These are phyloP conservation scores for Didymella pomorum DNA, from an alignment of 2,329 filamentous ascomycete species.

Conservation along the genomic window DNA sequence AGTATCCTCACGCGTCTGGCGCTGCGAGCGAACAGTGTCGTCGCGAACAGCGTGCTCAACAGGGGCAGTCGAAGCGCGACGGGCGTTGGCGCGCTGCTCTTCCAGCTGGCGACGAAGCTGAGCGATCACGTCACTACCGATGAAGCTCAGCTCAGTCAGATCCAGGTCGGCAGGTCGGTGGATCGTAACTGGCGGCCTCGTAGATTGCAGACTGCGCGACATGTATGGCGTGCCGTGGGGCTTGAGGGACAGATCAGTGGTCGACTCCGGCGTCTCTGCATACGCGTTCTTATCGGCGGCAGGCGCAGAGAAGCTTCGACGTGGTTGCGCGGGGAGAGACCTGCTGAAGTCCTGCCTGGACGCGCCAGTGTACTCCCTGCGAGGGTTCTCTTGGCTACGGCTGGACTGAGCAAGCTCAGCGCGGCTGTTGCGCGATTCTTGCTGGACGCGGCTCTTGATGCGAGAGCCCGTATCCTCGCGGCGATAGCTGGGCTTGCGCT, in stretches of 20 bases:
- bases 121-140: conserved; percentile 62
- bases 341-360: conserved; percentile 25
- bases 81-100: conserved; percentile 59
- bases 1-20: conserved; percentile 53
- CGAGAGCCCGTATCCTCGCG: conserved; percentile 46
- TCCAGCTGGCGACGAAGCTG: conserved; percentile 64
- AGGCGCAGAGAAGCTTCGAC: conserved; percentile 47
- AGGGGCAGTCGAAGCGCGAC: conserved; percentile 34
- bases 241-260: conserved; percentile 51
- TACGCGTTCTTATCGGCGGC: conserved; percentile 32
- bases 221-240: conserved; percentile 41
- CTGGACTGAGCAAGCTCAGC: conserved; percentile 28
- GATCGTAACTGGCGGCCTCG: conserved; percentile 29
- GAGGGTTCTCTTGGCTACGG: conserved; percentile 31
- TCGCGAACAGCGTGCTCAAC: conserved; percentile 45
- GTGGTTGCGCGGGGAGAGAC: conserved; percentile 27
- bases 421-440: conserved; percentile 47
- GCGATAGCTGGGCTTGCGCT: conserved; percentile 40
- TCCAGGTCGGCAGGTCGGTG: conserved; percentile 45
- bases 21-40: conserved; percentile 50
- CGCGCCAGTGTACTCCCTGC: conserved; percentile 37
- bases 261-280: conserved; percentile 48
- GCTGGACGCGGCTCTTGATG: conserved; percentile 43
- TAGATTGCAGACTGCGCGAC: conserved; percentile 34
- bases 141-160: conserved; percentile 63